A percentile compares a stretch with the other conserved stretches of the same genome.
phyloP scores from a whole-genome alignment of 257 asterid species.

The Mentha longifolia region DNA sequence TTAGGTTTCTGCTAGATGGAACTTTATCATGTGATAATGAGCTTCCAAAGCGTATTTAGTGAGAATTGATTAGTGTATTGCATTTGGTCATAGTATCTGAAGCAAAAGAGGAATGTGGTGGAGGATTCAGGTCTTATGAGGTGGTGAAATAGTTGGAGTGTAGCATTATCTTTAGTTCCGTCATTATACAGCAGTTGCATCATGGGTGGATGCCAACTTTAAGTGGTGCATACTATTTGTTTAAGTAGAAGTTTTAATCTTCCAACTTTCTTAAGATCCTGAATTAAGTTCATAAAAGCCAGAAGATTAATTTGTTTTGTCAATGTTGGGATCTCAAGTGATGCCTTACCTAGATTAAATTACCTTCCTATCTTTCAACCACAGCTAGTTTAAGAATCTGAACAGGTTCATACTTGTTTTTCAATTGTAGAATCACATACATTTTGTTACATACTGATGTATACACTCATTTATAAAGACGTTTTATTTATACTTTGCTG shows the following conservation, averaged over 20 bases:
- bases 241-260: conserved; percentile 1
- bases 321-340: background rate
- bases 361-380: background rate
- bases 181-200: background rate
- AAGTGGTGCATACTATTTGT: conserved; percentile 3
- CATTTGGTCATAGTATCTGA: too few species aligned
- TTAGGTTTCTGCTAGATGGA: background rate
- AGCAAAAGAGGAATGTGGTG: background rate
- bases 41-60: too few species aligned
- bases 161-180: conserved; percentile 7
- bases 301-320: conserved; percentile 1
- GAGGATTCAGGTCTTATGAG: background rate
- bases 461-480: background rate
- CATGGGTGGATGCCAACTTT: conserved; percentile 7
- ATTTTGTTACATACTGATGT: background rate
- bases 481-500: background rate
- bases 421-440: background rate
- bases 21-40: background rate
- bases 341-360: background rate
- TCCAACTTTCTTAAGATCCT: background rate
- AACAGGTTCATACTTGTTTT: background rate
- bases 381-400: background rate
- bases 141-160: conserved; percentile 3
- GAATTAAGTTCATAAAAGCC: conserved; percentile 3
- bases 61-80: too few species aligned